Conservation (phyloP, 495 filamentous ascomycete genomes). For the Penicillium ochrochloron region DNA sequence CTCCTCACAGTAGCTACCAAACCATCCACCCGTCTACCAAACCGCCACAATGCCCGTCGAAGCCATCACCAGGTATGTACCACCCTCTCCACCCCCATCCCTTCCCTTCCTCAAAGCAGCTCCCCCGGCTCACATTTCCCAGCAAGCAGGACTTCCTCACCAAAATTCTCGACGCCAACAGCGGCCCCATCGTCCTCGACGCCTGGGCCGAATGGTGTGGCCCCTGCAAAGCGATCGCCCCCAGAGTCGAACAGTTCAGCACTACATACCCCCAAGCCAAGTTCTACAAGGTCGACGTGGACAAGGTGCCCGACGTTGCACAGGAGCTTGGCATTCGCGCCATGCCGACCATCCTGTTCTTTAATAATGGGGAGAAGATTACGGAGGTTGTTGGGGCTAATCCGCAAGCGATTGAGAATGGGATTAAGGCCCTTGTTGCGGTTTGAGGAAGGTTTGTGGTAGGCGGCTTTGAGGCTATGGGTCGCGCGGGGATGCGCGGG, state of each 20-base stretch:
- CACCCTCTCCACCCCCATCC: neutral
- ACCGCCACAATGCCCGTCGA: neutral
- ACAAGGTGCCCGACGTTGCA: constrained; percentile 72
- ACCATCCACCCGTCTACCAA: no score
- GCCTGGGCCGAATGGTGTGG: constrained; percentile 89
- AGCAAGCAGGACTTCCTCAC: constrained; percentile 29
- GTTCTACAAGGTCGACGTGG: constrained; percentile 90
- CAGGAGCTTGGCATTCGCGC: constrained; percentile 78
- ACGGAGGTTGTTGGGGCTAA: constrained; percentile 75
- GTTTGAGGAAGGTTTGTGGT: neutral
- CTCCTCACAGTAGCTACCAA: no score
- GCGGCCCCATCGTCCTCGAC: constrained; percentile 70
- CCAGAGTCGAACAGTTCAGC: constrained; percentile 65
- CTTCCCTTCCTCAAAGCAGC: neutral
- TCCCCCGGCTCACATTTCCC: neutral
- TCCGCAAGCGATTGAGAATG: constrained; percentile 33
- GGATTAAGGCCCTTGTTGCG: constrained; percentile 15
- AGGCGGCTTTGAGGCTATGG: no score
- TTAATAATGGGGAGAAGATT: constrained; percentile 72
- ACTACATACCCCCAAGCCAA: constrained; percentile 55
- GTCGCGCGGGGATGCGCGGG: no score
- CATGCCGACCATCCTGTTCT: constrained; percentile 87
- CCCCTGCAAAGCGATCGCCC: constrained; percentile 85
- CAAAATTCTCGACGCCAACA: constrained; percentile 35
- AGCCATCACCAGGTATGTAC: constrained; percentile 3